Percentiles rank a stretch among this genome's conserved stretches.
Evolutionary conservation across 148 eudicot species (phyloP).

Genomic region (Simmondsia chinensis): DNA sequence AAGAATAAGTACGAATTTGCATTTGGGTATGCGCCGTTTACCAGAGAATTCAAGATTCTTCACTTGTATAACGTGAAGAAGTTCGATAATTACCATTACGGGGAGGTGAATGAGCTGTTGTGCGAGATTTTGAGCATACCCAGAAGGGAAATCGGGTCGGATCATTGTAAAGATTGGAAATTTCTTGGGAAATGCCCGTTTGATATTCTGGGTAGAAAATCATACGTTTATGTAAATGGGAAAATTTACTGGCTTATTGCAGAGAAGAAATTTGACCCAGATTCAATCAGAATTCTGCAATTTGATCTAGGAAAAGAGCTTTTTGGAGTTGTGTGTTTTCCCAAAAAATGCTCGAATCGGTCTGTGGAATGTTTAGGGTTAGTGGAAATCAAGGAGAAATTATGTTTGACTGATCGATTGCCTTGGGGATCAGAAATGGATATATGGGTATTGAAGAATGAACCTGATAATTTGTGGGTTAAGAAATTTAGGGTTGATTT

Average conservation of each 20-base stretch:
- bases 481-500: conserved; percentile 24
- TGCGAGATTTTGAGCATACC: conserved; percentile 23
- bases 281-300: conserved; percentile 23
- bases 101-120: conserved; percentile 13
- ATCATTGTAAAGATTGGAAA: conserved; percentile 12
- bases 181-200: conserved; percentile 24
- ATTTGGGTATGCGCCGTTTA: conserved; percentile 15
- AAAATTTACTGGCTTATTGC: conserved; percentile 27
- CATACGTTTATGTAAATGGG: conserved; percentile 13
- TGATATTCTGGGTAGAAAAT: conserved; percentile 22
- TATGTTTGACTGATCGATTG: conserved; percentile 29
- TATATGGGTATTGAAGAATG: conserved; percentile 28
- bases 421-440: conserved; percentile 29
- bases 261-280: conserved; percentile 22
- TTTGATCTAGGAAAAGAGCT: conserved; percentile 17
- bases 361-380: conserved; percentile 29
- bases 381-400: conserved; percentile 17
- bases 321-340: conserved; percentile 23
- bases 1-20: conserved; percentile 15
- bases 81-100: conserved; percentile 28
- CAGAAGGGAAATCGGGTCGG: conserved; percentile 9
- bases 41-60: conserved; percentile 15
- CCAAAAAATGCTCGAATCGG: conserved; percentile 21
- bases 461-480: conserved; percentile 16
- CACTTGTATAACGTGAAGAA: conserved; percentile 19